Conservation (phyloP, 2,329 filamentous ascomycete species). For the Alternaria alternata region DNA sequence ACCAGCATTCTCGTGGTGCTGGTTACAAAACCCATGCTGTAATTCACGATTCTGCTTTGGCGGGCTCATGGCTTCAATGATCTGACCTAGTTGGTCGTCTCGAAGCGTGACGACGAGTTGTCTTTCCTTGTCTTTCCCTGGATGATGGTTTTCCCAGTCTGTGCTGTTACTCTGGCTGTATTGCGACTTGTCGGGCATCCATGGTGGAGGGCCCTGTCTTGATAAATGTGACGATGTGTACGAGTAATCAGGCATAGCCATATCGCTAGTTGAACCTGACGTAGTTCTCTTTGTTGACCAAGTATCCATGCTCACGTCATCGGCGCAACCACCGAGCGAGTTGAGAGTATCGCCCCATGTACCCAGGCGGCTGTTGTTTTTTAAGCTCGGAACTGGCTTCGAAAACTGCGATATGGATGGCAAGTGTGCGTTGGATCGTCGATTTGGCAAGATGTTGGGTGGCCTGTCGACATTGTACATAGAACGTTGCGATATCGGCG, state of each 20-base stretch:
- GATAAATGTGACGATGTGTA: slow-evolving; percentile 18
- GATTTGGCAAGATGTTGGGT: slow-evolving; percentile 24
- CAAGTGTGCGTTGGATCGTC: slow-evolving; percentile 28
- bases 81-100: slow-evolving; percentile 42
- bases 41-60: slow-evolving; percentile 67
- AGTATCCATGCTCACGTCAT: slow-evolving; percentile 31
- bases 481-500: slow-evolving; percentile 20
- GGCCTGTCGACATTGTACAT: slow-evolving; percentile 17
- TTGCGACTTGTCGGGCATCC: slow-evolving; percentile 13
- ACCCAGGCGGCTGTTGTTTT: slow-evolving; percentile 1
- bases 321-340: slow-evolving; percentile 18
- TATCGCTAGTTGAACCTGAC: slow-evolving; percentile 23
- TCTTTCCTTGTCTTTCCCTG: slow-evolving; percentile 17
- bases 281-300: slow-evolving; percentile 29
- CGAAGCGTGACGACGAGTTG: slow-evolving; percentile 33
- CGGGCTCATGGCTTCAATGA: slow-evolving; percentile 37
- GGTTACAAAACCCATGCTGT: neutral
- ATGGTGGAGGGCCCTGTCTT: slow-evolving; percentile 16
- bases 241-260: slow-evolving; percentile 28
- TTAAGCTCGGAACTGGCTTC: slow-evolving; percentile 15
- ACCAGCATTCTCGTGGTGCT: slow-evolving; percentile 5
- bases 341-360: slow-evolving; percentile 28
- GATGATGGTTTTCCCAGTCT: slow-evolving; percentile 12
- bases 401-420: slow-evolving; percentile 26
- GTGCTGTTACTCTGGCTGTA: slow-evolving; percentile 5